Conservation (phyloP, 176 grass and related monocot genomes). For the Aegilops bicornis region DNA sequence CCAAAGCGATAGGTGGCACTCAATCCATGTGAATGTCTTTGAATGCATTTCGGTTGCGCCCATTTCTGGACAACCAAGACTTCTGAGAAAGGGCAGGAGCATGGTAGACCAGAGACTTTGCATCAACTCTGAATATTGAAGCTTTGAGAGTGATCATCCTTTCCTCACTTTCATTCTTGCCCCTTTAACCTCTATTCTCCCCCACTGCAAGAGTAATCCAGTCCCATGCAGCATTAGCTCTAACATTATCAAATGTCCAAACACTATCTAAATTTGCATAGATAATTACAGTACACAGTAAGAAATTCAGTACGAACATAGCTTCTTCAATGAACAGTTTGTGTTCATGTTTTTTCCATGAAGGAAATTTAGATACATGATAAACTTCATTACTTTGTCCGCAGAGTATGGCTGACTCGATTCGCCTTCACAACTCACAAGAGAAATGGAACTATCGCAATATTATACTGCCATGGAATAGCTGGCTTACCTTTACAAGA, state of each 20-base stretch:
- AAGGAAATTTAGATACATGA: neutral
- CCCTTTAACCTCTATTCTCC: neutral
- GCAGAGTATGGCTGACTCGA: neutral
- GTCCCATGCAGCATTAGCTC: neutral
- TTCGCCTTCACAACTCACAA: neutral
- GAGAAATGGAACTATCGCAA: neutral
- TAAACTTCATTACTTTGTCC: conserved; percentile 6
- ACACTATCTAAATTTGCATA: neutral
- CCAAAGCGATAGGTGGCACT: neutral
- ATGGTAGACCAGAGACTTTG: neutral
- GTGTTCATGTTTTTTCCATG: neutral
- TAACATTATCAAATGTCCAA: neutral
- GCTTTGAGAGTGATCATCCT: neutral
- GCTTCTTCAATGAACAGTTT: neutral
- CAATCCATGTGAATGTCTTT: neutral
- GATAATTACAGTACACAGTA: neutral
- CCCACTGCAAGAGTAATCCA: neutral
- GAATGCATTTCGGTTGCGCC: neutral
- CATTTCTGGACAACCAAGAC: neutral
- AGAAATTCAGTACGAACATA: neutral
- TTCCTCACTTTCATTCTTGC: neutral
- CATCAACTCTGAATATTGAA: neutral
- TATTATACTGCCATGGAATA: neutral
- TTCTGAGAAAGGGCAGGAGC: neutral
- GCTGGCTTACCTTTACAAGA: neutral